Evolutionary conservation across 2,329 filamentous ascomycete genomes (phyloP), one percentile per base, ranked within the genome.

Genomic region (Fusarium piperis): DNA sequence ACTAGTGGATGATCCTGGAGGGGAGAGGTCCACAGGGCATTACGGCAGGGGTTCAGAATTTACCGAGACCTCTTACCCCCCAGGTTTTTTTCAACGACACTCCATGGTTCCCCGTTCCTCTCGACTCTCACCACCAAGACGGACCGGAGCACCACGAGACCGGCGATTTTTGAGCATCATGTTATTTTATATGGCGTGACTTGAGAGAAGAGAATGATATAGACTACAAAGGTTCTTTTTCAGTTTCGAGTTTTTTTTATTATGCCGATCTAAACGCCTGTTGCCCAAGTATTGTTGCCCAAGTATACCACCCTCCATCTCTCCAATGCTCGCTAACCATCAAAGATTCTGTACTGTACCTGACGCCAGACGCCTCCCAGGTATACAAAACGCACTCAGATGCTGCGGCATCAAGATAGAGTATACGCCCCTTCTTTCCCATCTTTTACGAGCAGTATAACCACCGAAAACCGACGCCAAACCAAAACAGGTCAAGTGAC

Each of bases 71-170:
- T 66, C 57, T 63, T 57, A 72, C 55, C 57, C 70, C 69, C 69
- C 65, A 46, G 44, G 23, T 30, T 72, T 72, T 71, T 71, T 15
- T 6, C 41, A 55, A 70, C 69, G 62, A 70, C 69, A 70, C 61
- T n/a, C 26, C 28, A 30, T 9, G 16, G 48, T 23, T 20, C 38
- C 12, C 20, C 30, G 18, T 35, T 36, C 30, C 33, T 55, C 51
- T 36, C 51, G 51, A 55, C 51, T 55, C 51, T 35, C 30, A 10
- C 32, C 13, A 53, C 30, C 32, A 16, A 28, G 15, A 36, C 35
- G 4, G 8, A 41, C n/a, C n/a, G n/a, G 38, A 18, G 23, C 18
- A 41, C 39, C 39, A 44, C 13, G 51, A 36, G 51, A 53, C 15
- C 20, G 26, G 6, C 41, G 15, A 46, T 15, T n/a, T 46, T 48